phyloP scores from a whole-genome alignment of 1,284 basidiomycete species.

The Cryptococcus depauperatus region DNA sequence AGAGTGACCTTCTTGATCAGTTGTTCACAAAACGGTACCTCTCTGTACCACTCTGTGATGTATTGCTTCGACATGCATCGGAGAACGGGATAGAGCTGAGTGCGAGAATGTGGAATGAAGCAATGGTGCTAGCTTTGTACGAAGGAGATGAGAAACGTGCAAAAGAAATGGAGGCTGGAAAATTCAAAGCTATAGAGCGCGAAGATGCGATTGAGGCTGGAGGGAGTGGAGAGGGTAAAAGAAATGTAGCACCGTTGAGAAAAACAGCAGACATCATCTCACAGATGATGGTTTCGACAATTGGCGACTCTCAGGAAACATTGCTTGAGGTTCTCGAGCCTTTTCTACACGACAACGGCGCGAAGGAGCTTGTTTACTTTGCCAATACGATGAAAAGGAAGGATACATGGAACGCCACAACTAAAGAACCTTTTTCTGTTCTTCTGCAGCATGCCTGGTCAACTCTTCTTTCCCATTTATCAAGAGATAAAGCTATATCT shows the following conservation, averaged over 20 bases:
- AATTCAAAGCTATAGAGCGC: neutral
- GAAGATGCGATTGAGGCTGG: neutral
- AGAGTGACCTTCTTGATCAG: neutral
- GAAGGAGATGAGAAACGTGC: constrained; percentile 6
- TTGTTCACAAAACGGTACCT: constrained; percentile 11
- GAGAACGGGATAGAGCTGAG: constrained; percentile 2
- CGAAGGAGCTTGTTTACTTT: neutral
- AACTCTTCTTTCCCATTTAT: constrained; percentile 12
- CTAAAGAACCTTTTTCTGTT: neutral
- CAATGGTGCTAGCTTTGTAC: constrained; percentile 7
- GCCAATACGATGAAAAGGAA: no score
- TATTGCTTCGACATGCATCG: constrained; percentile 3
- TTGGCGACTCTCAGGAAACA: neutral
- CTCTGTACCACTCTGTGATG: constrained; percentile 2
- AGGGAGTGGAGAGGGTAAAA: neutral
- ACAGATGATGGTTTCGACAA: neutral
- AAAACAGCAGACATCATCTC: neutral
- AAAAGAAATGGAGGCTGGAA: constrained; percentile 1
- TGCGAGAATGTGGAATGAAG: constrained; percentile 8
- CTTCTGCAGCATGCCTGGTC: constrained; percentile 20
- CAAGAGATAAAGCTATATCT: constrained; percentile 6
- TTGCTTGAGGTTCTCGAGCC: constrained; percentile 1
- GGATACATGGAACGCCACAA: no score
- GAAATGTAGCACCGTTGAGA: neutral
- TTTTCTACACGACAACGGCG: no score